These are phyloP conservation scores for Zoysia pacifica DNA, from an alignment of 176 grass and related monocot genomes.

Conservation along the genomic window DNA sequence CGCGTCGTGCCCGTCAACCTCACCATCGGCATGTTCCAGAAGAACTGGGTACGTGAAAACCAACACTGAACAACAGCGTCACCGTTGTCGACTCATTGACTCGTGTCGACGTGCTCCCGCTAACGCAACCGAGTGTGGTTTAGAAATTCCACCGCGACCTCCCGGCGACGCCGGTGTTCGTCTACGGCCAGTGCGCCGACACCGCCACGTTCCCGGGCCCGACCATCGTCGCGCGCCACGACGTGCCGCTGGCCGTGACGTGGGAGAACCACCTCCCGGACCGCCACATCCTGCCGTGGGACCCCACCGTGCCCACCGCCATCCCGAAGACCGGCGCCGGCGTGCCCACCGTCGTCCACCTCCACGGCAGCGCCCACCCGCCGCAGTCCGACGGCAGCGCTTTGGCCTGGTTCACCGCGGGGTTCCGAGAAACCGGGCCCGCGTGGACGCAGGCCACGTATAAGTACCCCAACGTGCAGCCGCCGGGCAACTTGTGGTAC, in stretches of 20 bases:
- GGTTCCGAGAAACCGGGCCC: slow-evolving; percentile 46
- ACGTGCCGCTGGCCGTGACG: slow-evolving; percentile 53
- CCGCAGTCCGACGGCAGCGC: slow-evolving; percentile 61
- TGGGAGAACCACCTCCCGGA: slow-evolving; percentile 70
- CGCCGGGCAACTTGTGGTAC: slow-evolving; percentile 64
- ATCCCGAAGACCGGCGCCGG: slow-evolving; percentile 55
- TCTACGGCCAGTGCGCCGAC: slow-evolving; percentile 36
- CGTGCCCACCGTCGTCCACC: slow-evolving; percentile 75
- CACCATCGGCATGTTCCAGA: slow-evolving; percentile 68
- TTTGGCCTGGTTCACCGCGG: slow-evolving; percentile 69
- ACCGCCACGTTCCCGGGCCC: slow-evolving; percentile 68
- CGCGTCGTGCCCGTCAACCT: slow-evolving; percentile 47
- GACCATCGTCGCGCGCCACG: slow-evolving; percentile 59
- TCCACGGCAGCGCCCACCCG: slow-evolving; percentile 61
- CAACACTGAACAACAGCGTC: no score
- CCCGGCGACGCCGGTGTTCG: slow-evolving; percentile 67
- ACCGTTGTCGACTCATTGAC: background rate
- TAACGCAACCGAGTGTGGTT: background rate
- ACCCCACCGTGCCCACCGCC: slow-evolving; percentile 62
- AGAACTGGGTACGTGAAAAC: slow-evolving; percentile 38
- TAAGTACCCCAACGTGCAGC: slow-evolving; percentile 68
- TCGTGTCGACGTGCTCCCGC: background rate
- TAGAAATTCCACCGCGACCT: slow-evolving; percentile 87
- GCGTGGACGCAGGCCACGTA: slow-evolving; percentile 55
- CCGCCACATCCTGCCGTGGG: slow-evolving; percentile 73